A percentile compares a stretch with the other conserved stretches of the same genome.
phyloP scores from a whole-genome alignment of 257 asterid genomes.

The Salvia hispanica region DNA sequence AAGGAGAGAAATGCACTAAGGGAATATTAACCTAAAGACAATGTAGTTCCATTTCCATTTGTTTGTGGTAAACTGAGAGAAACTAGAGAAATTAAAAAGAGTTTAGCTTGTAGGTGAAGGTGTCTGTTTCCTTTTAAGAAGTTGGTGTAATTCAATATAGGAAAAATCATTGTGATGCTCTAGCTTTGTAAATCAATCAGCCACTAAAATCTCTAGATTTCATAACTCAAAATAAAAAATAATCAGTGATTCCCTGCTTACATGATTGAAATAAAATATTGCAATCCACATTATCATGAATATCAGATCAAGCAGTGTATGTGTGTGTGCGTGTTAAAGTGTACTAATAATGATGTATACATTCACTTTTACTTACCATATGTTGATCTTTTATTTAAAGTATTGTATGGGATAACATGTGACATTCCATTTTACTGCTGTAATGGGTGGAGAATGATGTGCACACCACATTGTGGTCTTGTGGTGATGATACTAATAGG shows the following conservation, averaged over 20 bases:
- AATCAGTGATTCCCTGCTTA: slow-evolving; percentile 37
- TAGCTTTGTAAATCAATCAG: slow-evolving; percentile 36
- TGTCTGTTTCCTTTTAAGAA: slow-evolving; percentile 9
- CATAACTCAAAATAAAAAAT: slow-evolving; percentile 14
- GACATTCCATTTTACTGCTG: background rate
- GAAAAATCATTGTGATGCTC: slow-evolving; percentile 40
- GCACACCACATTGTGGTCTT: slow-evolving; percentile 49
- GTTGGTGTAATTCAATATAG: slow-evolving; percentile 21
- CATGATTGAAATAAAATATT: slow-evolving; percentile 15
- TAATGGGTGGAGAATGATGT: slow-evolving; percentile 43
- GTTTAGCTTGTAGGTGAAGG: slow-evolving; percentile 27
- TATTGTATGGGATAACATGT: no score
- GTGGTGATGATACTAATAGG: slow-evolving; percentile 46
- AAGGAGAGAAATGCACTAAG: no score
- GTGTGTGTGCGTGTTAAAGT: background rate
- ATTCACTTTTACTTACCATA: no score
- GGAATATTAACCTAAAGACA: no score
- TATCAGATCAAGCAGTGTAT: slow-evolving; percentile 20
- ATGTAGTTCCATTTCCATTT: no score
- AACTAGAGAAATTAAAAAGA: no score
- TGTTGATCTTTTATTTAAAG: no score
- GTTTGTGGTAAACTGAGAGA: no score
- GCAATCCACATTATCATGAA: background rate
- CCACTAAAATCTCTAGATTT: slow-evolving; percentile 19
- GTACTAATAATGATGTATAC: no score